Evolutionary conservation across 331 rosid genomes (phyloP).

Genomic region (Saraca asoca): DNA sequence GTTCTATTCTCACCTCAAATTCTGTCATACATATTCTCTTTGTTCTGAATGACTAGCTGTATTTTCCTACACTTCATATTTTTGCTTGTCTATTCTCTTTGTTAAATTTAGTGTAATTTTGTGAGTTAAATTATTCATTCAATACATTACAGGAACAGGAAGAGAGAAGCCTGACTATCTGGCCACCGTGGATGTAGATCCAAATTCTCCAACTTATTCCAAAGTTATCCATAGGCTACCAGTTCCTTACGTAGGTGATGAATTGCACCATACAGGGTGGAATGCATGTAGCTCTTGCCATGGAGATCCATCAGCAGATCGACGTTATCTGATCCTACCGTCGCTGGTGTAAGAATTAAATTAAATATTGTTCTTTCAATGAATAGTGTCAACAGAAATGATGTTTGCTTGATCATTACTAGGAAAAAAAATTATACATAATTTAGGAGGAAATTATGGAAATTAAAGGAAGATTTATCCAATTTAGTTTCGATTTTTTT

Average conservation of each 20-base stretch:
- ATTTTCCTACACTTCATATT: too few relatives aligned
- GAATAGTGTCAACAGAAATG: background rate
- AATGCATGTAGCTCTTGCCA: slow-evolving; percentile 95
- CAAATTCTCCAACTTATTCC: slow-evolving; percentile 80
- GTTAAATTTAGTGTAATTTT: background rate
- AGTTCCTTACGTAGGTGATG: slow-evolving; percentile 73
- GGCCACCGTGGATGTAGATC: slow-evolving; percentile 91
- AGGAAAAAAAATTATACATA: background rate
- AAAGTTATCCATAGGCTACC: slow-evolving; percentile 76
- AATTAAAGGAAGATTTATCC: too few relatives aligned
- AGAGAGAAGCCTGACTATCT: slow-evolving; percentile 81
- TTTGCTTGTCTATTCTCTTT: background rate
- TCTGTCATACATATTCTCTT: too few relatives aligned
- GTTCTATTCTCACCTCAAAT: too few relatives aligned
- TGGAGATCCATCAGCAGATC: slow-evolving; percentile 74
- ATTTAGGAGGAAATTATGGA: too few relatives aligned
- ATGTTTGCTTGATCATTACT: background rate
- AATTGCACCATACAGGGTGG: slow-evolving; percentile 93
- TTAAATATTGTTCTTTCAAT: background rate
- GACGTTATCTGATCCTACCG: slow-evolving; percentile 70
- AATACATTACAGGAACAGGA: slow-evolving; percentile 72
- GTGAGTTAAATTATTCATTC: slow-evolving; percentile 11
- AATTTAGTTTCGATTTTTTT: too few relatives aligned
- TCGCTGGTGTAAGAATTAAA: slow-evolving; percentile 56
- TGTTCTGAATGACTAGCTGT: too few relatives aligned